Base-by-base conservation (phyloP, 768 basidiomycete genomes). In the Sporobolomyces pararoseus region DNA sequence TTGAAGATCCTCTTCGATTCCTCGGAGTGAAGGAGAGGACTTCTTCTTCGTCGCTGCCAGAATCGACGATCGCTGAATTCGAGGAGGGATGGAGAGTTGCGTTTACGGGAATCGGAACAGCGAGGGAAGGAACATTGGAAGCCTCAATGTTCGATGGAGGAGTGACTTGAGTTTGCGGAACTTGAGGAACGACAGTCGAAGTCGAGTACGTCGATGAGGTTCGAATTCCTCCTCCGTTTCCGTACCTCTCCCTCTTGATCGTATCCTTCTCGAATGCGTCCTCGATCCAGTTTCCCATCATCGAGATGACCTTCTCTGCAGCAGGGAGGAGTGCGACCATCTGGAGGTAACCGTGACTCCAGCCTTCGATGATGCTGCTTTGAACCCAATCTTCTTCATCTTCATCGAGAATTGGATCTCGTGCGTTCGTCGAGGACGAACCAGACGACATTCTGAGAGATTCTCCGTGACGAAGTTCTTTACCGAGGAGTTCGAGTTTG, bases 301-400 rank as follows among this genome's bases (percentile, higher is more conserved):
- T 89, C 70, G 86, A 83, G 72, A 94, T 87, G 27, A 88, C 89
- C 75, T 84, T 85, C 77, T 83, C 85, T 21, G 89, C 91, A 75
- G 94, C 92, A 6, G 74, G 75, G 86, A 99, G 89, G 75, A 97
- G 79, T 29, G 85, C 81, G 46, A 88, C 84, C 95, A 99, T 99
- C 82, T 96, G 95, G 75, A 96, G 84, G 81, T 92, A 97, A 44
- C 92, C 95, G 79, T 96, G 93, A 76, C 90, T 91, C 96, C 94
- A 97, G 55, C 94, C 94, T 35, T 90, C 89, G 79, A 95, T 91
- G 65, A 97, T 84, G 72, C 90, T 87, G 83, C 92, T 87, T 78
- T 89, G 88, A 6, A 96, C 91, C 93, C 93, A 94, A 78, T 96
- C 93, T 71, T 90, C 87, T 69, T 97, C 96, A 59, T 83, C 86